Conservation (phyloP, 129 eudicot species). For the Arctium minus region DNA sequence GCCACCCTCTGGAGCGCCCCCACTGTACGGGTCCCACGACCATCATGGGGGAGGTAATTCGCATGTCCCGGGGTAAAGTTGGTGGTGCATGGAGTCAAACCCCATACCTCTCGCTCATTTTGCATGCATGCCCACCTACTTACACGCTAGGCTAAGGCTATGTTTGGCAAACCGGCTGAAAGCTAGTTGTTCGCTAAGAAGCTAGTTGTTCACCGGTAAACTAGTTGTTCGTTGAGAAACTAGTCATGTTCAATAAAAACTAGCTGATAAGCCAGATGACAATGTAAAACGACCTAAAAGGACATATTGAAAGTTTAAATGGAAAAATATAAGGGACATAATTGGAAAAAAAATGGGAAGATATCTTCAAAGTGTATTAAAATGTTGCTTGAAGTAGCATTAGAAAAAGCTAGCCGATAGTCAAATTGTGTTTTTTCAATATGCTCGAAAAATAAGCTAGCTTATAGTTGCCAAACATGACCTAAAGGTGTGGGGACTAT, state of each 20-base stretch:
- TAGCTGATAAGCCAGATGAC: background rate
- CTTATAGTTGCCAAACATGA: background rate
- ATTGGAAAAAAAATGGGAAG: background rate
- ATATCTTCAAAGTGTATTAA: background rate
- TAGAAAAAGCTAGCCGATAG: background rate
- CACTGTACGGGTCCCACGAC: background rate
- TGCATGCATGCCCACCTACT: no score
- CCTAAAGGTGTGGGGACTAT: background rate
- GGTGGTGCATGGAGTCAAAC: background rate
- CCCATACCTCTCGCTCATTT: no score
- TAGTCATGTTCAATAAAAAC: background rate
- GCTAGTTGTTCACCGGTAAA: background rate
- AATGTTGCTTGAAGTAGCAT: background rate
- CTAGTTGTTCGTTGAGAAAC: background rate
- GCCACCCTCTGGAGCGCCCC: background rate
- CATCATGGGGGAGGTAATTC: background rate
- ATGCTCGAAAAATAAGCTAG: background rate
- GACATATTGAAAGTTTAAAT: background rate
- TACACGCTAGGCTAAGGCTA: background rate
- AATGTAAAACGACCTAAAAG: background rate
- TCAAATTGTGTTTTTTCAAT: background rate
- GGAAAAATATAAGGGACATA: background rate
- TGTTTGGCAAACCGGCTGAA: background rate
- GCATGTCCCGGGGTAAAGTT: background rate
- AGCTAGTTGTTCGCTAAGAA: background rate